Evolutionary conservation across 2,329 filamentous ascomycete genomes (phyloP).

Genomic region (Colletotrichum kahawae): DNA sequence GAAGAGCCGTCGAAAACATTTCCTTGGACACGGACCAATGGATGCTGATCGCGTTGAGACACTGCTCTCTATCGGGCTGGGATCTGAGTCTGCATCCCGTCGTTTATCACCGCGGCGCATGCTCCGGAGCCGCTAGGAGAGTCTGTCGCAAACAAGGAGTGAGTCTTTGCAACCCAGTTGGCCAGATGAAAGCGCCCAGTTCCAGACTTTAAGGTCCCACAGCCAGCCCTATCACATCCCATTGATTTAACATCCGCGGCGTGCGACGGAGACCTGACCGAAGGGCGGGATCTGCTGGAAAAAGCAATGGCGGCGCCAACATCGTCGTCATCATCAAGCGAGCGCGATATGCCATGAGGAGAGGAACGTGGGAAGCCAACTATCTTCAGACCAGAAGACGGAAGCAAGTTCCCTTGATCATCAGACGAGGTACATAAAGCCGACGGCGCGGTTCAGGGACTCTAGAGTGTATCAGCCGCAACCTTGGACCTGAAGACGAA

Average conservation of each 20-base stretch:
- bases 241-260: not conserved
- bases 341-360: not conserved
- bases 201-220: not conserved
- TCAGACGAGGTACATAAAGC: not conserved
- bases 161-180: not conserved
- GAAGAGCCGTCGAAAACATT: not conserved
- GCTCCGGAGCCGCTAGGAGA: not conserved
- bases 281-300: not conserved
- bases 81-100: not conserved
- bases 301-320: not conserved
- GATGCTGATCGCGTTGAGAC: not conserved
- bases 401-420: not conserved
- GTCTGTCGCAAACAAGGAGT: not conserved
- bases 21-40: not conserved
- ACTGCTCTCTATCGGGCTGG: not conserved
- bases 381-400: not conserved
- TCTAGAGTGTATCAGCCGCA: not conserved
- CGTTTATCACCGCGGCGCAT: not conserved
- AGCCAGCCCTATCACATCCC: conserved; percentile 1
- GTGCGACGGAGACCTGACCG: not conserved
- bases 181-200: not conserved
- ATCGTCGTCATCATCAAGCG: not conserved
- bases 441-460: not conserved
- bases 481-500: not conserved
- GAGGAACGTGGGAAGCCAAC: not conserved